Base-by-base conservation (phyloP, 2,329 filamentous ascomycete genomes). In the Scedosporium boydii region DNA sequence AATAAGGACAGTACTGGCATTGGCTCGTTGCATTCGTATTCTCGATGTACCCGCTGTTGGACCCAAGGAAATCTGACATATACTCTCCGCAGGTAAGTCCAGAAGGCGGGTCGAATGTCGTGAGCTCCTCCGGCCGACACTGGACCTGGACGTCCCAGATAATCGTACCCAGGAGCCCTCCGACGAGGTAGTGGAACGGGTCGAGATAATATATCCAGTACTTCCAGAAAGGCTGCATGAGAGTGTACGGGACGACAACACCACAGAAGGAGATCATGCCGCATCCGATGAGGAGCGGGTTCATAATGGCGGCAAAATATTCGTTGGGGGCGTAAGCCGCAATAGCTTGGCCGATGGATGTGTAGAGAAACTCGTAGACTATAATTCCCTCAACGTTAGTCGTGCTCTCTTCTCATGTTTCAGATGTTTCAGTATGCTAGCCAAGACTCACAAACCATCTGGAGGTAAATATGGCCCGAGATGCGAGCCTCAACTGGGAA, bases 251-350 rank as follows among this genome's bases (percentile, higher is more conserved):
- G 2, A 74, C 72, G 1, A 77, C 68, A 6, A 76, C 73, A 26
- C 74, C 74, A 56, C 72, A 74, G 67, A 76, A 76, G 63, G 69
- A 70, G 62, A 76, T 65, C 65, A 78, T 64, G 1, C 70, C 75
- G 1, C 74, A 72, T 5, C 74, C 74, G 62, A 81, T 72, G 42
- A 80, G 62, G 1, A 81, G 68, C 0, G 78, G 77, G 61, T 80
- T 80, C 66, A 75, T 74, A 23, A 80, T 71, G 0, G 78, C 73
- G 1, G 79, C 79, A n/a, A 80, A 79, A 55, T 78, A 75, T 14
- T 77, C 78, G 55, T 80, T 81, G 0, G 79, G 79, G 0, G 78
- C 76, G 63, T 81, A 81, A 1, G 79, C 79, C 0, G 78, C 78
- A 46, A 81, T 75, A 2, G 70, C 71, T 63, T 78, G 76, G 1